phyloP scores from a whole-genome alignment of 2,329 filamentous ascomycete genomes.

The Clarireedia paspali region DNA sequence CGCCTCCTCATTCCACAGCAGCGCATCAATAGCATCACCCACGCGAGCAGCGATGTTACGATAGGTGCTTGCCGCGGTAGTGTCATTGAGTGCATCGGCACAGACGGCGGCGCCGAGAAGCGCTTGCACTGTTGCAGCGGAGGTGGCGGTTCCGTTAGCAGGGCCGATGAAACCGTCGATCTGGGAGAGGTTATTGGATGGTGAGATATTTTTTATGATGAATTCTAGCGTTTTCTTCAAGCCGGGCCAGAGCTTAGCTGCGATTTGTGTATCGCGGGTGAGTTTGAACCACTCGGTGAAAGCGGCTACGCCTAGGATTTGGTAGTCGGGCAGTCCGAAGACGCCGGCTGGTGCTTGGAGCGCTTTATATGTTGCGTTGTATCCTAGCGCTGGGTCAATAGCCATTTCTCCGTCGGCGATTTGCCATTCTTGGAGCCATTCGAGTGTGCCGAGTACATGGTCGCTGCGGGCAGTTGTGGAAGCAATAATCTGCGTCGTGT shows the following conservation, averaged over 20 bases:
- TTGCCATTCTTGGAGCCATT: too few relatives aligned
- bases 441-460: too few relatives aligned
- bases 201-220: neutral
- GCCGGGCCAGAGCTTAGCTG: neutral
- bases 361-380: neutral
- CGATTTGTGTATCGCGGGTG: neutral
- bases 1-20: constrained; percentile 29
- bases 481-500: constrained; percentile 32
- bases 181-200: constrained; percentile 3
- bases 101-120: constrained; percentile 24
- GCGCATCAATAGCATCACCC: constrained; percentile 24
- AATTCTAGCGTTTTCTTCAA: neutral
- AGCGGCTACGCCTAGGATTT: neutral
- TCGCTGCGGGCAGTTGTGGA: constrained; percentile 28
- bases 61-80: constrained; percentile 20
- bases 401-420: too few relatives aligned
- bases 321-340: neutral
- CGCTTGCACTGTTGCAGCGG: constrained; percentile 11
- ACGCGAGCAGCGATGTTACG: constrained; percentile 18
- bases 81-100: constrained; percentile 29
- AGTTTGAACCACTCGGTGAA: neutral
- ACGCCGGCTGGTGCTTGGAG: neutral
- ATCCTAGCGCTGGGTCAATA: too few relatives aligned
- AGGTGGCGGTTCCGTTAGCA: constrained; percentile 3
- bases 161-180: constrained; percentile 4